Base-by-base conservation (phyloP, 2,329 filamentous ascomycete genomes). In the Cryphonectria nitschkei region DNA sequence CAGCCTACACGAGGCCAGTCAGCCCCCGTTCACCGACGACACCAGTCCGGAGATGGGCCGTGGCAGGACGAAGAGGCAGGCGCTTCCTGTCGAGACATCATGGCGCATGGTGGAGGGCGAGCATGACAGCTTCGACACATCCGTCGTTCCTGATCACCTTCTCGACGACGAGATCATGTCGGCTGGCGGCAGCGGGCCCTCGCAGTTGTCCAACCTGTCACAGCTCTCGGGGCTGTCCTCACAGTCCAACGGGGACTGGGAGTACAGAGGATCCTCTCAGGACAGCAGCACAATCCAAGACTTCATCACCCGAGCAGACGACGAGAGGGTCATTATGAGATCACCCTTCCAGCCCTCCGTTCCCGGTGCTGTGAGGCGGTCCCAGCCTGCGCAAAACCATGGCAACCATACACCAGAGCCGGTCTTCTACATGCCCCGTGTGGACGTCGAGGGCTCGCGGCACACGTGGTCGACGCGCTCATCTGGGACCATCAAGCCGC, bases 101-200 rank as follows among this genome's bases (percentile, higher is more conserved):
- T 89, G 87, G 87, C 87, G 87, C 74, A 83, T 89, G 80, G 86
- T 89, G 16, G 87, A 89, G 70, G 86, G 83, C 76, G 87, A 89
- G 69, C 84, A 89, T 77, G 87, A 89, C 76, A 88, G 86, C 75
- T 89, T 89, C 76, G 87, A 88, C 74, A 88, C 86, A 7, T 84
- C 84, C 13, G 81, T 88, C 68, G 78, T 88, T 22, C 83, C 84
- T 9, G 82, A 83, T 46, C 77, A 84, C 41, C 78, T 78, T 50
- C 80, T 81, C 61, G 83, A 84, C 60, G 80, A 83, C 64, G 78
- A 82, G 37, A 74, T 79, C 34, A 74, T 81, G 65, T 71, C 81
- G 1, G 83, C 82, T 62, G 83, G 82, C 75, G 54, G 54, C 14
- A 79, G 54, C 54, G 80, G 82, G 60, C 85, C 84, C 16, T 87